Base-by-base conservation (phyloP, 2,329 filamentous ascomycete species). In the Dothidotthia symphoricarpi region DNA sequence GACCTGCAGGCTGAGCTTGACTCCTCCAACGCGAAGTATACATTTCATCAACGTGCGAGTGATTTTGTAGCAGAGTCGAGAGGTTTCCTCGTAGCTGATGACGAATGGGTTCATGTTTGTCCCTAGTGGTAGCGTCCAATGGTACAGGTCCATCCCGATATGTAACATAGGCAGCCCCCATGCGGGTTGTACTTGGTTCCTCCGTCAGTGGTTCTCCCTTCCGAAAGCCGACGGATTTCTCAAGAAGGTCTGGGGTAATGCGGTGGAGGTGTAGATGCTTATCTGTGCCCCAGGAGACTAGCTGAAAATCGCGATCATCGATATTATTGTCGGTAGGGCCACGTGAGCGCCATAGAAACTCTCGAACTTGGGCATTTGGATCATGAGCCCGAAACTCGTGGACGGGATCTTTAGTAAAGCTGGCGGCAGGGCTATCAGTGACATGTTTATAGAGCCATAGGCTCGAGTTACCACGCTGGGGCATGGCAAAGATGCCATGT, bases 281-380 rank as follows among this genome's bases (percentile, higher is more conserved):
- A 63, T 96, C 91, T 32, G 86, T 83, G 16, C 89, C 89, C 90
- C 90, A 96, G 0, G 90, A 90, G 0, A 96, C 87, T 13, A 96
- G 75, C 64, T 96, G 90, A 48, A 95, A 96, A 35, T 96, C 90
- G 53, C 91, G 81, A 45, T 89, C 75, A 55, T 96, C 90, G 30
- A 85, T 69, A n/a, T 78, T 77, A 36, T 88, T 79, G 13, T 78
- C 77, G 14, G 74, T 73, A 25, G 52, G 55, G 7, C 90, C 90
- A 38, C 90, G 81, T 31, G 81, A 80, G 61, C 90, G 79, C 90
- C 90, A 96, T 9, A 96, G 70, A 45, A 96, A 96, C 55, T 96
- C 90, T 59, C 93, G 95, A 19, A 88, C 88, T 59, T 90, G 75
- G 9, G 53, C 41, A 28, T 52, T 43, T 17, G 74, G 74, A 44